These are phyloP conservation scores for Saposhnikovia divaricata DNA, from an alignment of 129 eudicot genomes.

Conservation along the genomic window DNA sequence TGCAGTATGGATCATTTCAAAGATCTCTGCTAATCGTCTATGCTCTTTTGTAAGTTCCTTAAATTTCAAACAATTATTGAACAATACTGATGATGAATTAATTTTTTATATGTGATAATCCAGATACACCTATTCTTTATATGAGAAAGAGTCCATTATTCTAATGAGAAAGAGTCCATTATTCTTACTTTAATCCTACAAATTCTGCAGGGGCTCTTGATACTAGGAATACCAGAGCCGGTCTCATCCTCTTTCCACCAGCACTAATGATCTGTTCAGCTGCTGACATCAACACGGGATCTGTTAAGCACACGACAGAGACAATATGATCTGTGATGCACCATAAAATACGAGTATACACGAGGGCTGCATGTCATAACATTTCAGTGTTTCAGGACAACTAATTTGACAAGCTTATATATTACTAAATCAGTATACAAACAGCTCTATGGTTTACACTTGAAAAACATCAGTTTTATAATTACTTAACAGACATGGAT, in stretches of 20 bases:
- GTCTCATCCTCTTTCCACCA: conserved; percentile 98
- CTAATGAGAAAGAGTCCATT: no score
- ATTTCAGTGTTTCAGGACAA: conserved; percentile 14
- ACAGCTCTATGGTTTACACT: not conserved
- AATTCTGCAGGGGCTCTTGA: conserved; percentile 79
- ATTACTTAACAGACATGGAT: not conserved
- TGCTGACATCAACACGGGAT: conserved; percentile 85
- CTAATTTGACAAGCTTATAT: not conserved
- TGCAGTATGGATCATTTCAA: conserved; percentile 96
- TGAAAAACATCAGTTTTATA: not conserved
- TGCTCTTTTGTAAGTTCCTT: conserved; percentile 91
- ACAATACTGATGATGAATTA: not conserved
- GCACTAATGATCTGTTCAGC: conserved; percentile 97
- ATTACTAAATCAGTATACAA: conserved; percentile 4
- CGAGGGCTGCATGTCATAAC: conserved; percentile 36
- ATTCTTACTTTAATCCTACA: conserved; percentile 65
- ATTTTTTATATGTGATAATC: not conserved
- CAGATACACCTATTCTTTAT: not conserved
- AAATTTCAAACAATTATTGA: conserved; percentile 10
- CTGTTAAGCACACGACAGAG: no score
- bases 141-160: conserved; percentile 3
- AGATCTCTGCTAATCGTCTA: conserved; percentile 89
- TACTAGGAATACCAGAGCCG: conserved; percentile 87
- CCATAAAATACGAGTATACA: conserved; percentile 92
- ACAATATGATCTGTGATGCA: no score